phyloP scores from a whole-genome alignment of 768 basidiomycete genomes.

The Leccinum uliginosum region DNA sequence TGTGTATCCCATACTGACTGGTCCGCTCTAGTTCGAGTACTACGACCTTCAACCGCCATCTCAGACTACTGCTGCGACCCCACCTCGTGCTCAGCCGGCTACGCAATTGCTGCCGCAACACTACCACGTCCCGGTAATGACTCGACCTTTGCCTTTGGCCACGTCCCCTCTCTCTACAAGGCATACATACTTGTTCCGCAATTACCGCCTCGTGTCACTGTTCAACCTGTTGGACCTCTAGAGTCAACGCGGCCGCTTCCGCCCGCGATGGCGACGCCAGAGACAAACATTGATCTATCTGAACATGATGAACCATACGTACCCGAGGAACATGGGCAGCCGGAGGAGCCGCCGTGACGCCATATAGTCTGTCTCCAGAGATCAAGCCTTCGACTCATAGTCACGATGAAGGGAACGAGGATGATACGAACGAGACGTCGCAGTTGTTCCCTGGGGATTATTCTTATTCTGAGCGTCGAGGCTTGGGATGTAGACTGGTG shows the following conservation, averaged over 20 bases:
- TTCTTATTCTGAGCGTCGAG: conserved; percentile 33
- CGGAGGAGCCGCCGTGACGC: conserved; percentile 16
- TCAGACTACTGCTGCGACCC: conserved; percentile 10
- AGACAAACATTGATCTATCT: conserved; percentile 32
- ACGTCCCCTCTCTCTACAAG: conserved; percentile 11
- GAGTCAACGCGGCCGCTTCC: conserved; percentile 15
- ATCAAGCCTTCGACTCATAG: conserved; percentile 1
- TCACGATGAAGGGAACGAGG: conserved; percentile 21
- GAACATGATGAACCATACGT: conserved; percentile 26
- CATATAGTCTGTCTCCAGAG: conserved; percentile 26
- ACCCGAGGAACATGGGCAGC: conserved; percentile 15
- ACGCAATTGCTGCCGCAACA: conserved; percentile 11
- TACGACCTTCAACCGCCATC: conserved; percentile 25
- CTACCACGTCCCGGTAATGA: conserved; percentile 4
- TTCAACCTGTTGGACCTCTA: conserved; percentile 9
- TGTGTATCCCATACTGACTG: conserved; percentile 2
- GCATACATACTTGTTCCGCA: conserved; percentile 7
- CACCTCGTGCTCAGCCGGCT: conserved; percentile 9
- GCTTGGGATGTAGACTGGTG: not conserved
- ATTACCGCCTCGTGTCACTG: conserved; percentile 3
- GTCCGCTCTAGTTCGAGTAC: conserved; percentile 36
- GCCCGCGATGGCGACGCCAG: conserved; percentile 14
- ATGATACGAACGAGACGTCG: conserved; percentile 29
- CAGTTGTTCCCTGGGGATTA: conserved; percentile 42
- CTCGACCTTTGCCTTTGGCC: conserved; percentile 6